phyloP scores from a whole-genome alignment of 345 rosid genomes.

The Melastoma malabathricum region DNA sequence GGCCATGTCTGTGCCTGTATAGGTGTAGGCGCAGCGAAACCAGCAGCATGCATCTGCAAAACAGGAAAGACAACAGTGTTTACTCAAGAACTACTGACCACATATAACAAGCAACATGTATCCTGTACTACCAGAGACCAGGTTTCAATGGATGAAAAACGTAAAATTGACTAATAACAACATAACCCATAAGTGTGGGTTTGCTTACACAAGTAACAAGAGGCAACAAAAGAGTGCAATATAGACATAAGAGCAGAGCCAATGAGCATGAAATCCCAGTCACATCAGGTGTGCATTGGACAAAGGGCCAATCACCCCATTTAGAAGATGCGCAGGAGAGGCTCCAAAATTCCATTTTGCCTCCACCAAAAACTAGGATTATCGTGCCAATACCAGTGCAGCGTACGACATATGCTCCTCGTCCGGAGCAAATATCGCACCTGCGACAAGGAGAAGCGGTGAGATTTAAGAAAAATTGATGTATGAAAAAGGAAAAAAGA shows the following conservation, averaged over 20 bases:
- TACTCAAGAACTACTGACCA: neutral
- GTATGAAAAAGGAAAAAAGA: slow-evolving; percentile 12
- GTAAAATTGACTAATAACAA: slow-evolving; percentile 1
- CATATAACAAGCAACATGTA: neutral
- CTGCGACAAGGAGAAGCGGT: slow-evolving; percentile 72
- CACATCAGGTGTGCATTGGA: slow-evolving; percentile 74
- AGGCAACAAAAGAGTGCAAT: slow-evolving; percentile 59
- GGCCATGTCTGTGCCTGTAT: slow-evolving; percentile 99
- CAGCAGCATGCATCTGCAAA: slow-evolving; percentile 77
- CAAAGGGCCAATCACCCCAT: slow-evolving; percentile 55
- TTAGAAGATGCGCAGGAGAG: slow-evolving; percentile 64
- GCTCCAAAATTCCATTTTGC: slow-evolving; percentile 75
- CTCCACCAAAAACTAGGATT: slow-evolving; percentile 75
- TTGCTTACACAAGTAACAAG: slow-evolving; percentile 89
- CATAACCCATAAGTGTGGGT: slow-evolving; percentile 29
- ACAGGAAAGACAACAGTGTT: neutral
- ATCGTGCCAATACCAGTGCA: slow-evolving; percentile 71
- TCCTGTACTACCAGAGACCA: too few species aligned
- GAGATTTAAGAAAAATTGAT: slow-evolving; percentile 28
- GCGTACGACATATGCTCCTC: slow-evolving; percentile 97
- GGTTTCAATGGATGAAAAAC: slow-evolving; percentile 5
- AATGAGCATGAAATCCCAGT: slow-evolving; percentile 51
- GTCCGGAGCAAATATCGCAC: slow-evolving; percentile 95
- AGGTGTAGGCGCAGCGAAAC: slow-evolving; percentile 82
- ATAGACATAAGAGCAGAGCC: slow-evolving; percentile 63